Evolutionary conservation across 257 asterid genomes (phyloP).

Genomic region (Solanum tarapatanum): DNA sequence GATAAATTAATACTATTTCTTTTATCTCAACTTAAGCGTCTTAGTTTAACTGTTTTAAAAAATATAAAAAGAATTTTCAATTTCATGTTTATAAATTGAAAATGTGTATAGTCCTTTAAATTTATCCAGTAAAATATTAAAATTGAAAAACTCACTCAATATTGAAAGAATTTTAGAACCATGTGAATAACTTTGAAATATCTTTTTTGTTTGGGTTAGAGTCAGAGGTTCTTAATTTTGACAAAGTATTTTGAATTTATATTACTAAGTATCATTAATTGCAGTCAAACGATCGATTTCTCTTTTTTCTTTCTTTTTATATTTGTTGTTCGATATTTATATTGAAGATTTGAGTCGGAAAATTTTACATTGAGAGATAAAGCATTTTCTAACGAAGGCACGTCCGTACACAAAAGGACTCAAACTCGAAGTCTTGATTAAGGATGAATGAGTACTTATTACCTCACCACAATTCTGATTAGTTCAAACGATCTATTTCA

Average conservation of each 20-base stretch:
- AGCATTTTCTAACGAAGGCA: too few relatives aligned
- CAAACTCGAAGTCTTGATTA: rapidly evolving
- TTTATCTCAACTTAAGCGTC: too few relatives aligned
- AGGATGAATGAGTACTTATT: too few relatives aligned
- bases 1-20: background rate
- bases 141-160: too few relatives aligned
- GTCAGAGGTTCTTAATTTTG: background rate
- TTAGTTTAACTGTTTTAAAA: background rate
- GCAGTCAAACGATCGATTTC: background rate
- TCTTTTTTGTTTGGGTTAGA: background rate
- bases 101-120: background rate
- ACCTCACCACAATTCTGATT: too few relatives aligned
- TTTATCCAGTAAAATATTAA: too few relatives aligned
- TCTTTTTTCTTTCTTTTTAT: too few relatives aligned
- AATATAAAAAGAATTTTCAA: background rate
- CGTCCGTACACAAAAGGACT: too few relatives aligned
- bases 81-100: background rate
- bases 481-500: background rate
- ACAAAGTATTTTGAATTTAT: background rate
- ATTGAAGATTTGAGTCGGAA: too few relatives aligned
- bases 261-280: background rate
- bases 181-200: background rate
- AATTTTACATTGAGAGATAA: too few relatives aligned
- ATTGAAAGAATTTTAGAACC: background rate
- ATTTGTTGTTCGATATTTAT: too few relatives aligned